A percentile compares a stretch with the other conserved stretches of the same genome.
Evolutionary conservation across 176 grass and related monocot genomes (phyloP).

Genomic region (Dendrocalamus sinicus): DNA sequence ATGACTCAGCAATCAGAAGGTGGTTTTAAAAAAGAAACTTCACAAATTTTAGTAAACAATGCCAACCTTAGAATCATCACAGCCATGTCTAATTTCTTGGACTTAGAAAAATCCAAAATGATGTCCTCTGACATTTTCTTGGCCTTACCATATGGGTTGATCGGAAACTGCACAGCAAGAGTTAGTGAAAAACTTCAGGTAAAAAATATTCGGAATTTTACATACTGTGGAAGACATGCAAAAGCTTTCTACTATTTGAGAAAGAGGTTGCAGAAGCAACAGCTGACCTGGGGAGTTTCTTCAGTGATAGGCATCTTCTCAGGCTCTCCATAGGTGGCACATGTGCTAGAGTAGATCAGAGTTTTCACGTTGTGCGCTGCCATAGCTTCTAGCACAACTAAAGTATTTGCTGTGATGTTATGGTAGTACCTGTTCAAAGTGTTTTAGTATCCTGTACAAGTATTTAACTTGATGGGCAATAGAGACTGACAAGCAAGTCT

Average conservation of each 20-base stretch:
- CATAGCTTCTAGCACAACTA: slow-evolving; percentile 87
- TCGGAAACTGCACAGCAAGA: slow-evolving; percentile 64
- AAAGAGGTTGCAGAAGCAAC: neutral
- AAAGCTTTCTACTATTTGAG: neutral
- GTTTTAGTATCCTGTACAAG: slow-evolving; percentile 1
- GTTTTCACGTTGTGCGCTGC: slow-evolving; percentile 68
- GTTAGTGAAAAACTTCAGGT: neutral
- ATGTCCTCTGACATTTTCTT: slow-evolving; percentile 99
- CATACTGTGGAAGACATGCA: neutral
- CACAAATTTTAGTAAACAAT: neutral
- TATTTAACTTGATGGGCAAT: neutral
- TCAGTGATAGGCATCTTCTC: slow-evolving; percentile 98
- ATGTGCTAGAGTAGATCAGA: slow-evolving; percentile 96
- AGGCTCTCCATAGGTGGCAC: slow-evolving; percentile 90
- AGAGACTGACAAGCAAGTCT: neutral
- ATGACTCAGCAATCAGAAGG: neutral
- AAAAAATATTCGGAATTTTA: neutral
- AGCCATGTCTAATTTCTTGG: slow-evolving; percentile 74
- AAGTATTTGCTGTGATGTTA: slow-evolving; percentile 89
- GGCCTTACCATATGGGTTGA: slow-evolving; percentile 94
- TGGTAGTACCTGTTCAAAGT: slow-evolving; percentile 75
- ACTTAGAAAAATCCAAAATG: slow-evolving; percentile 91
- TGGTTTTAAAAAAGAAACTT: neutral
- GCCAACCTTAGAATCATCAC: slow-evolving; percentile 89
- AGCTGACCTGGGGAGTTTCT: slow-evolving; percentile 83